A percentile compares a stretch with the other conserved stretches of the same genome.
Evolutionary conservation across 768 basidiomycete genomes (phyloP).

Genomic region (Suillus luteus): DNA sequence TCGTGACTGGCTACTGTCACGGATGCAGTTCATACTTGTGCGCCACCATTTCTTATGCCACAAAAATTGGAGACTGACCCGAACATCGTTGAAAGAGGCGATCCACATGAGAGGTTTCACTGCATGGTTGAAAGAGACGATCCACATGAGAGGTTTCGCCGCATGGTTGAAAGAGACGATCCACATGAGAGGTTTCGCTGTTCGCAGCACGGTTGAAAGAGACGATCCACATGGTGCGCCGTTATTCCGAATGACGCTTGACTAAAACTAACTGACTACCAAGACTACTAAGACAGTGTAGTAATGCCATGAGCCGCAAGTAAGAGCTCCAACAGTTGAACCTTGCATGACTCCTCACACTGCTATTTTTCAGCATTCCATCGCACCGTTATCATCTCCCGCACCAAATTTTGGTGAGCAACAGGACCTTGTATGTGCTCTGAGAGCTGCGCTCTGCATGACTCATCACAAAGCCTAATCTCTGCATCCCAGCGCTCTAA

Average conservation of each 20-base stretch:
- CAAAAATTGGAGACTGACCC: neutral
- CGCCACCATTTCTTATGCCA: too few species aligned
- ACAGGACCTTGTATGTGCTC: neutral
- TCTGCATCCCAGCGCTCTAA: neutral
- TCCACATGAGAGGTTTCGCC: too few species aligned
- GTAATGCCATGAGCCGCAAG: neutral
- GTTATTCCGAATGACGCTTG: neutral
- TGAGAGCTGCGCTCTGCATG: neutral
- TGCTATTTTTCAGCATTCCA: too few species aligned
- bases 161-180: too few species aligned
- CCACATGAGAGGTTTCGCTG: too few species aligned
- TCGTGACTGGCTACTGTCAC: neutral
- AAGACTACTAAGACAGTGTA: neutral
- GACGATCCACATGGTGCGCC: neutral
- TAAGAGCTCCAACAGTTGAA: neutral
- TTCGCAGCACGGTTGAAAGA: too few species aligned
- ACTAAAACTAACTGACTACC: neutral
- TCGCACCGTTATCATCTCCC: too few species aligned
- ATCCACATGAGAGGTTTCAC: too few species aligned
- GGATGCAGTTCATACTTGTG: neutral
- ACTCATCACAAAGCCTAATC: neutral
- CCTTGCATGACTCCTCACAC: neutral
- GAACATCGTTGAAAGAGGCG: too few species aligned
- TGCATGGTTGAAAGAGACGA: too few species aligned
- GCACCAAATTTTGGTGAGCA: neutral